A percentile compares a stretch with the other conserved stretches of the same genome.
Evolutionary conservation across 129 eudicot species (phyloP).

Genomic region (Centella asiatica): DNA sequence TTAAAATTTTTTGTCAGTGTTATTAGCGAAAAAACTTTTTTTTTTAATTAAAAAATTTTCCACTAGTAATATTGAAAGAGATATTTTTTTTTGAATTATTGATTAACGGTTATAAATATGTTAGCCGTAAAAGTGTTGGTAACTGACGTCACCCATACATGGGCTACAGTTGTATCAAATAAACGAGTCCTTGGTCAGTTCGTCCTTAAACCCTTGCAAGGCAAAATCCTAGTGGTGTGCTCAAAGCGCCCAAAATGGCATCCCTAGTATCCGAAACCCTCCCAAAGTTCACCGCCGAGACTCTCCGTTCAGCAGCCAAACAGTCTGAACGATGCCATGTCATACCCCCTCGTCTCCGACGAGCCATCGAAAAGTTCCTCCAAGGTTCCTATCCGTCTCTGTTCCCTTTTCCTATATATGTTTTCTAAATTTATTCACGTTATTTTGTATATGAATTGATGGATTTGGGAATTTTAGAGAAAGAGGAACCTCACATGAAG

Average conservation of each 20-base stretch:
- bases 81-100: too few species aligned
- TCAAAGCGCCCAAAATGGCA: conserved; percentile 45
- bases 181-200: too few species aligned
- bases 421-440: background rate
- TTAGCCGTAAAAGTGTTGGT: too few species aligned
- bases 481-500: conserved; percentile 67
- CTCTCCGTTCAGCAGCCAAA: conserved; percentile 75
- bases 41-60: too few species aligned
- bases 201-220: background rate
- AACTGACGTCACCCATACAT: too few species aligned
- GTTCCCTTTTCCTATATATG: background rate
- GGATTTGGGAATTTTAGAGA: conserved; percentile 37
- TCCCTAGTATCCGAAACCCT: conserved; percentile 41
- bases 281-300: conserved; percentile 68
- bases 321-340: conserved; percentile 63
- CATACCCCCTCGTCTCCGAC: conserved; percentile 75
- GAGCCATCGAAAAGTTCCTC: conserved; percentile 63
- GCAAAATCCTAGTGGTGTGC: too few species aligned
- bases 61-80: too few species aligned
- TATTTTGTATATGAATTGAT: background rate
- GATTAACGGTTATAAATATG: too few species aligned
- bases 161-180: too few species aligned
- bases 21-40: too few species aligned
- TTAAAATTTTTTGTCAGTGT: too few species aligned
- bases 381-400: conserved; percentile 38